phyloP scores from a whole-genome alignment of 2,329 filamentous ascomycete species.

The Phaeosphaeriaceae sp. region DNA sequence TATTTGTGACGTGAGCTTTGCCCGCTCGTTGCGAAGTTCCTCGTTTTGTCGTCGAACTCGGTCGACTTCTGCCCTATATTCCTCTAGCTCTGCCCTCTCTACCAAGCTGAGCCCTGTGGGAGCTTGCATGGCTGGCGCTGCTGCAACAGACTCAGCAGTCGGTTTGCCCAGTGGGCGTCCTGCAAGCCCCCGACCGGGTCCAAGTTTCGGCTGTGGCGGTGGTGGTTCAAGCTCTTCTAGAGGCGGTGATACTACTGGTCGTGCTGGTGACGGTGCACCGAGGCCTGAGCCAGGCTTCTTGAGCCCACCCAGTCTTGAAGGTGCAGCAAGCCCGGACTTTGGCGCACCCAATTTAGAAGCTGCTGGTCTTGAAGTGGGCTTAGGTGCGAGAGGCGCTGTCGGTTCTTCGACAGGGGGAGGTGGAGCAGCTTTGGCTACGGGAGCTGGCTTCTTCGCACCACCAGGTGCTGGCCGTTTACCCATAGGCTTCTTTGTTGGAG shows the following conservation, averaged over 20 bases:
- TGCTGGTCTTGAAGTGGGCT: constrained; percentile 61
- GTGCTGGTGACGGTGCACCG: constrained; percentile 47
- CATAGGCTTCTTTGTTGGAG: constrained; percentile 46
- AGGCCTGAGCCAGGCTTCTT: constrained; percentile 51
- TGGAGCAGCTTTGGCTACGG: constrained; percentile 45
- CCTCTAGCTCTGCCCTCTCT: constrained; percentile 92
- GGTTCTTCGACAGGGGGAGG: constrained; percentile 51
- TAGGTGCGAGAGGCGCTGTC: constrained; percentile 64
- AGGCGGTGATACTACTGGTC: constrained; percentile 56
- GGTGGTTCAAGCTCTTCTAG: constrained; percentile 51
- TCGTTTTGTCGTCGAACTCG: constrained; percentile 76
- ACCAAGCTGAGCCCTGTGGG: constrained; percentile 73
- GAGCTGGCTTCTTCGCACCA: constrained; percentile 60
- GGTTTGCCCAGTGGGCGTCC: constrained; percentile 87
- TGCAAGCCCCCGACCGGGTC: constrained; percentile 75
- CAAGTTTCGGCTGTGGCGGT: constrained; percentile 64
- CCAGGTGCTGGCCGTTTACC: constrained; percentile 39
- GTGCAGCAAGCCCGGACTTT: constrained; percentile 48
- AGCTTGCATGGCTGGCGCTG: constrained; percentile 54
- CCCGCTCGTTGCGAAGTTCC: constrained; percentile 80
- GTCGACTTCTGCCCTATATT: constrained; percentile 84
- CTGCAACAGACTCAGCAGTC: constrained; percentile 67
- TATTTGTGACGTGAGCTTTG: constrained; percentile 82
- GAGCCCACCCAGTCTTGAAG: constrained; percentile 49
- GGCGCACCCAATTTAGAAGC: constrained; percentile 49